phyloP scores from a whole-genome alignment of 441 rosid genomes.

The Hura crepitans region DNA sequence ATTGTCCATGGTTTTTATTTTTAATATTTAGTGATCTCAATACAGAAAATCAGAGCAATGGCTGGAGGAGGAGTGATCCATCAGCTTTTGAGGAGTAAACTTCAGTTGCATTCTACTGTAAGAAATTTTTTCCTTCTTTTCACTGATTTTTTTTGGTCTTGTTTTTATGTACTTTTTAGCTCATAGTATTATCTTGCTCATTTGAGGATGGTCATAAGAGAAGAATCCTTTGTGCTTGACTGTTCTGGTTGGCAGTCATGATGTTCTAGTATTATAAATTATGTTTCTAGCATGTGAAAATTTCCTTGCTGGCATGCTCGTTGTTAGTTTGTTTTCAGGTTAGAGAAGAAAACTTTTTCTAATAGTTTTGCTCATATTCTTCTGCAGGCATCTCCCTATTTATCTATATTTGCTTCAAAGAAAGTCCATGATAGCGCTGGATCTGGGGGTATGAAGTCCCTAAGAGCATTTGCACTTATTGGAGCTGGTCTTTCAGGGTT shows the following conservation, averaged over 20 bases:
- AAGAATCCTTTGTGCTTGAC: not conserved
- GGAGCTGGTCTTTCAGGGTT: constrained; percentile 93
- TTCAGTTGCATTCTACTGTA: constrained; percentile 65
- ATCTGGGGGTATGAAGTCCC: constrained; percentile 48
- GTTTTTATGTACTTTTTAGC: not conserved
- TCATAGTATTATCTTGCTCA: not conserved
- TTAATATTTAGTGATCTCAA: not conserved
- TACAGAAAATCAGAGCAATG: constrained; percentile 47
- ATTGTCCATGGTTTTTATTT: not conserved
- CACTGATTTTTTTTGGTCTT: not conserved
- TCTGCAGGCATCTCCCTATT: constrained; percentile 56
- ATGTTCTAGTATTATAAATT: not conserved
- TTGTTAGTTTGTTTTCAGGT: constrained; percentile 2
- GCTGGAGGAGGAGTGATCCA: constrained; percentile 87
- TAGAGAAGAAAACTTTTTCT: not conserved
- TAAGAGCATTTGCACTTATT: constrained; percentile 59
- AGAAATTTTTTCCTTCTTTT: constrained; percentile 19
- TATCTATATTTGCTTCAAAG: constrained; percentile 55
- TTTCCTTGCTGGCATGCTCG: not conserved
- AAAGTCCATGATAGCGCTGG: constrained; percentile 58
- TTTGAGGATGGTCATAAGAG: not conserved
- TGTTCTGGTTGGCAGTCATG: not conserved
- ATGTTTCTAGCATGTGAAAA: not conserved
- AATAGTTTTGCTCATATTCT: not conserved
- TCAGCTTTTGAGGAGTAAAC: constrained; percentile 84